These are phyloP conservation scores for Remersonia thermophila DNA, from an alignment of 2,329 filamentous ascomycete species.

Conservation along the genomic window DNA sequence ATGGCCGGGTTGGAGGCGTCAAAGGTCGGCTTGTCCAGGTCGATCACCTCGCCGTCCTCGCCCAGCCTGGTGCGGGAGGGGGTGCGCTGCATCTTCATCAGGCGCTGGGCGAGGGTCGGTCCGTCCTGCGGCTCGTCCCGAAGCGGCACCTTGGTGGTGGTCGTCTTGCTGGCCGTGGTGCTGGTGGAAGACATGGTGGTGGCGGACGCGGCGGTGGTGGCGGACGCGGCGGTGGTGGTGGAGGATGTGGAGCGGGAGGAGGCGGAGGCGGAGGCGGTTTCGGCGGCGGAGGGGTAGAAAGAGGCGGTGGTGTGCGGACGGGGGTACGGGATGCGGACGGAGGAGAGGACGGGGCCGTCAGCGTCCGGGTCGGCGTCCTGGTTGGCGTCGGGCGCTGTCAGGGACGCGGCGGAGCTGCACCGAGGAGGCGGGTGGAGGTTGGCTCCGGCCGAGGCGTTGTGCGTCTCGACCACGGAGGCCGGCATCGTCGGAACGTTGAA, in stretches of 20 bases:
- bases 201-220: neutral
- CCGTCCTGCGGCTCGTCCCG: slow-evolving; percentile 29
- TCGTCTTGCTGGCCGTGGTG: slow-evolving; percentile 34
- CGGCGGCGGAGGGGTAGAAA: slow-evolving; percentile 28
- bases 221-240: neutral
- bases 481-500: slow-evolving; percentile 32
- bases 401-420: too few species aligned
- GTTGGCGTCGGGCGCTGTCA: too few species aligned
- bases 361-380: slow-evolving; percentile 9
- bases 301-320: slow-evolving; percentile 34
- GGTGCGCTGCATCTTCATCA: slow-evolving; percentile 29
- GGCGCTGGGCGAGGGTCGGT: slow-evolving; percentile 32
- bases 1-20: slow-evolving; percentile 45
- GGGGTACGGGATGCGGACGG: slow-evolving; percentile 4
- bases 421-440: slow-evolving; percentile 7
- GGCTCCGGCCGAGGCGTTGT: too few species aligned
- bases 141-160: slow-evolving; percentile 40
- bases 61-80: slow-evolving; percentile 22
- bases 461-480: slow-evolving; percentile 15
- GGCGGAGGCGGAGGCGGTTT: neutral
- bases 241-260: neutral
- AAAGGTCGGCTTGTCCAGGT: slow-evolving; percentile 29
- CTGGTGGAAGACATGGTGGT: slow-evolving; percentile 1
- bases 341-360: slow-evolving; percentile 1
- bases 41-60: slow-evolving; percentile 18